Percentiles rank a stretch among this genome's conserved stretches.
These are phyloP conservation scores for Sporopachydermia lactativora DNA, from an alignment of 805 yeast species.

Conservation along the genomic window DNA sequence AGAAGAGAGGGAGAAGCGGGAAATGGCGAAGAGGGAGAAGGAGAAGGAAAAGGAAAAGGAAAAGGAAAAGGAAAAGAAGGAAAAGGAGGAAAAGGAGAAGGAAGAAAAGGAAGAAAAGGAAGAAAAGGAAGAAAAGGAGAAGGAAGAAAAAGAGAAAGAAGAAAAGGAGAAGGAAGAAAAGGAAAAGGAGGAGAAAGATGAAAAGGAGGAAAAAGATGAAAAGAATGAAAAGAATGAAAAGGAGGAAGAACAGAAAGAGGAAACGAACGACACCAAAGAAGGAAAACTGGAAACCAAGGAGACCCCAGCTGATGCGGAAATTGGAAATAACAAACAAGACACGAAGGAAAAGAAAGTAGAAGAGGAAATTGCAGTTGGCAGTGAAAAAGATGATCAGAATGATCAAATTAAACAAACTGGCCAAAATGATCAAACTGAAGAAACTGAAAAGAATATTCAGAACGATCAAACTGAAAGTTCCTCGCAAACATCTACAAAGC, in stretches of 20 bases:
- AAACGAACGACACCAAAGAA: constrained; percentile 5
- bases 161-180: no score
- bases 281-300: constrained; percentile 12
- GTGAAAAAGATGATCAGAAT: constrained; percentile 3
- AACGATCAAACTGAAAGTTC: no score
- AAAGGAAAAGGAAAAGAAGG: constrained; percentile 12
- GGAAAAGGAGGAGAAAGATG: no score
- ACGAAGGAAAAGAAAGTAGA: constrained; percentile 3
- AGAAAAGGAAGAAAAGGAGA: constrained; percentile 7
- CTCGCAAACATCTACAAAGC: no score
- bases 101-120: constrained; percentile 13
- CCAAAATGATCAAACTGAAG: no score
- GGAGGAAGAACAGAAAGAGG: constrained; percentile 2
- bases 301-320: constrained; percentile 5
- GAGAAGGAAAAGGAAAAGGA: constrained; percentile 8
- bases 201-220: no score
- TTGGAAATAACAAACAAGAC: neutral
- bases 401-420: no score
- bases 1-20: constrained; percentile 8
- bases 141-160: constrained; percentile 7
- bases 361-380: constrained; percentile 3
- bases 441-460: no score
- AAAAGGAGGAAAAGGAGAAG: constrained; percentile 6
- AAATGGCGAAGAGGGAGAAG: constrained; percentile 4
- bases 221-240: constrained; percentile 5